Base-by-base conservation (phyloP, 2,329 filamentous ascomycete genomes). In the Fusarium odoratissimum region DNA sequence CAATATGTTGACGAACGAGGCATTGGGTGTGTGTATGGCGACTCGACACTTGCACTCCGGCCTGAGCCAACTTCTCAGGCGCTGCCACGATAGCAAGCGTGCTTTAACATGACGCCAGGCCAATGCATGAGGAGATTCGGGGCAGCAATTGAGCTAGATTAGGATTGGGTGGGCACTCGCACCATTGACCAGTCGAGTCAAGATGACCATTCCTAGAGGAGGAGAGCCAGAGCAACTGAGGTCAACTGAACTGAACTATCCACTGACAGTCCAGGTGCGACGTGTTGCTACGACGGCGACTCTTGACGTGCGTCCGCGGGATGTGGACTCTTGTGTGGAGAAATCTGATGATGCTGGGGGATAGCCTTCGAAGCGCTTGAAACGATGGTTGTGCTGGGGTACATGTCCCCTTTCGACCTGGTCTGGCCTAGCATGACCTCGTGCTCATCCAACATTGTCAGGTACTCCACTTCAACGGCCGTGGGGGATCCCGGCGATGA, bases 41-140 rank as follows among this genome's bases (percentile, higher is more conserved):
- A 59, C 60, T 68, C 57, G 46, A 58, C 60, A 49, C 57, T 67
- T 65, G 67, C 58, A 52, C 55, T 49, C 66, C 64, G 61, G 46
- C 54, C 57, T 55, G 62, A 68, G 66, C 54, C 65, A 77, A 76
- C 78, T 79, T 74, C 75, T 80, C 76, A 81, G 79, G 74, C 71
- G 74, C 66, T 83, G 82, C 82, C 82, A 83, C 81, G 81, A 83
- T 76, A 78, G 79, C 80, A 79, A 79, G 76, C 75, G 73, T 76
- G 73, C 65, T 71, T 76, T 71, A 65, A 76, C 75, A 74, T 75
- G 71, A 77, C 76, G 77, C 71, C 74, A 70, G 75, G 42, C 69
- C 67, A 68, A 73, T 75, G 67, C 70, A 75, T 73, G 68, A 69
- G 71, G 67, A 75, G 60, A 66, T 64, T 60, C 45, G 63, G 60